Base-by-base conservation (phyloP, 306 rosid species). In the Lagenaria siceraria region DNA sequence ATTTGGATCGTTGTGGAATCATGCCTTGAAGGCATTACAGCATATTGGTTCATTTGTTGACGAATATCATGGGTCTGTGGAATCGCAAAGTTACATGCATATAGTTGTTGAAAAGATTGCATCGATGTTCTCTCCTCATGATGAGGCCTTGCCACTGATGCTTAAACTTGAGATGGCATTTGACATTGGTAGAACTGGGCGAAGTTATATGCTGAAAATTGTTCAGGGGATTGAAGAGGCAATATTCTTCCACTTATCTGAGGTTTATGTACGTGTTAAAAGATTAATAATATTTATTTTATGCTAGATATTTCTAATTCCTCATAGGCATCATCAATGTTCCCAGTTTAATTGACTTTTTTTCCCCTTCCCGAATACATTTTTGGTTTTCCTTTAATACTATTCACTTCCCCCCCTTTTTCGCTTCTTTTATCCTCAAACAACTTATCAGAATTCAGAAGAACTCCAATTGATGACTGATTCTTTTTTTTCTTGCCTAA, bases 141-240 rank as follows among this genome's bases (percentile, higher is more conserved):
- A 88, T 77, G 77, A 56, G 65, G 48, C 70, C 75, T 59, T 92
- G 75, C 92, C 98, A 54, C 83, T 92, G 77, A 76, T 83, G 25
- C 83, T 89, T 84, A 88, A 87, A 89, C 85, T 95, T 79, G 90
- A 92, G 81, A 95, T 89, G 42, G 82, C 88, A 76, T 86, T 84
- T 73, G 83, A 82, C 77, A 86, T 95, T 82, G 97, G 97, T 79
- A 85, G 86, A 82, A 84, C 92, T 56, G 90, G 92, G 76, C 82
- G 25, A 80, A 83, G 77, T 82, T 85, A 89, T 85, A 89, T 92
- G 97, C 90, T 86, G 64, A 90, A 64, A 61, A 75, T 89, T 84
- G 85, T 89, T 73, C 93, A 80, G 80, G 97, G 92, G 82, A 66
- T 95, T 84, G 89, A 81, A 82, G 90, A 79, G 78, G 83, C 96